Conservation (phyloP, 495 filamentous ascomycete genomes). For the Aspergillus avenaceus region DNA sequence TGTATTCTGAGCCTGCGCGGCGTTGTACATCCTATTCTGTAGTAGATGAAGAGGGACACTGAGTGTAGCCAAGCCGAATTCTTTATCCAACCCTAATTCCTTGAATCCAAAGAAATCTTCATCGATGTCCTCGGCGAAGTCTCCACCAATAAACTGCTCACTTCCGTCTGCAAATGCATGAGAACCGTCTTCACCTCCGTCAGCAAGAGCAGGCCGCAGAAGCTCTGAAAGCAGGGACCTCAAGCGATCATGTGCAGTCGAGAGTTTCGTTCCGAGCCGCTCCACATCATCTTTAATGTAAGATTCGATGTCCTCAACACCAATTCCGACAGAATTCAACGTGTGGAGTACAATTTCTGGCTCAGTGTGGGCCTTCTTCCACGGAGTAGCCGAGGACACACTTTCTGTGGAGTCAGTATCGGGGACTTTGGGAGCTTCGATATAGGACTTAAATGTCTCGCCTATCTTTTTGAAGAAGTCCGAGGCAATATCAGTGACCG, state of each 20-base stretch:
- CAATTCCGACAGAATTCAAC: conserved; percentile 73
- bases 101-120: conserved; percentile 99
- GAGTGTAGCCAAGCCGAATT: conserved; percentile 78
- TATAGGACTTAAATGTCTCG: conserved; percentile 72
- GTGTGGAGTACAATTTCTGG: conserved; percentile 88
- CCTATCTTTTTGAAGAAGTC: conserved; percentile 86
- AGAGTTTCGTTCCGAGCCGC: conserved; percentile 76
- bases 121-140: conserved; percentile 95
- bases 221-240: conserved; percentile 85
- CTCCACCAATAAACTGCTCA: conserved; percentile 93
- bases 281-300: conserved; percentile 96
- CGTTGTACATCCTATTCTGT: conserved; percentile 81
- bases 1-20: conserved; percentile 71
- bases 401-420: conserved; percentile 34
- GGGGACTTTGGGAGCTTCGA: conserved; percentile 71
- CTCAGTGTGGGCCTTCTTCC: conserved; percentile 64
- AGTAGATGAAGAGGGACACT: conserved; percentile 93
- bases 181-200: conserved; percentile 77
- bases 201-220: conserved; percentile 79
- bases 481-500: conserved; percentile 82
- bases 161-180: conserved; percentile 92
- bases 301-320: conserved; percentile 74
- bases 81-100: conserved; percentile 84
- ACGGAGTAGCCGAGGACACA: conserved; percentile 28
- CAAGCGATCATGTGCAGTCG: conserved; percentile 86